Base-by-base conservation (phyloP, 2,329 filamentous ascomycete genomes). In the Colletotrichum brevisporum region DNA sequence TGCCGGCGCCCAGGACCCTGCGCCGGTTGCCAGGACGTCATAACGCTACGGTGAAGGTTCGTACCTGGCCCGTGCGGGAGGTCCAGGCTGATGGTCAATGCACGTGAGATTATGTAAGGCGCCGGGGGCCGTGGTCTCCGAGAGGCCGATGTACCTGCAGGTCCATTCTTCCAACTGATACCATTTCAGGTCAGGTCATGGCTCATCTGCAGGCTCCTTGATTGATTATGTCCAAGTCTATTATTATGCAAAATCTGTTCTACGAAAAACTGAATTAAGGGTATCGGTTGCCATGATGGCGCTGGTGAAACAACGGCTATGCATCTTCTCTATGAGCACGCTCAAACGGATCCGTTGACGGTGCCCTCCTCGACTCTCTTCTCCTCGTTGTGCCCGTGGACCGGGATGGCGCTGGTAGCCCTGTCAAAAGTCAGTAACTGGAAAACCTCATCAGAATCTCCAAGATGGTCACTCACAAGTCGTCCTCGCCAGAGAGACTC, bases 401-500 rank as follows among this genome's bases (percentile, higher is more conserved):
- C 60, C 1, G 56, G 69, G 6, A 68, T 53, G 8, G 47, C 13
- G 13, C 66, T 71, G 47, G 61, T 62, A 13, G 67, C 64, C 1
- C 67, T 70, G 24, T 6, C 2, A 12, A 41, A 6, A 47, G 39
- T 65, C 47, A 66, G 66, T 9, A 54, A 36, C 1, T 36, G 9
- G 21, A 36, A 27, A 12, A 10, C 6, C 3, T 18, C 6, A 26
- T 12, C 3, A 18, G 12, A 10, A 21, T 16, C 6, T 12, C 8
- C 15, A 15, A 21, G 24, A 51, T 1, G 18, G 24, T 1, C 21
- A 71, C 69, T 62, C 24, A 71, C 69, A 70, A 21, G 26, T 71
- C 69, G n/a, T 70, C 69, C 39, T 71, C 85, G 71, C 85, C 84
- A 16, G 84, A 84, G 3, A 87, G 78, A 62, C 86, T 83, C 72